phyloP scores from a whole-genome alignment of 2,329 filamentous ascomycete species.

The Paecilomyces variotii region DNA sequence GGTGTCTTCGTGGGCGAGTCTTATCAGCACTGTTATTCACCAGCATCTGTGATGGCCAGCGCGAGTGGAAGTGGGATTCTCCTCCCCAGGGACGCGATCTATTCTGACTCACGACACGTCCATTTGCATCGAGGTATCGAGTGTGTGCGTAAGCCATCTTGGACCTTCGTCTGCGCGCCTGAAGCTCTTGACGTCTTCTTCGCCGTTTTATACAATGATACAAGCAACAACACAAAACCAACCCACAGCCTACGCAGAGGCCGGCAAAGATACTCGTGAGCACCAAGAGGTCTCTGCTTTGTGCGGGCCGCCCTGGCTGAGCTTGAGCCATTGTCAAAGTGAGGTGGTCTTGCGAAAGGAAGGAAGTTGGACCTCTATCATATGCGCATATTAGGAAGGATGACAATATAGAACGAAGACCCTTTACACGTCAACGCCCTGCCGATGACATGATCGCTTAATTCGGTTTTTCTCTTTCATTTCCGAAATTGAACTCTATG shows the following conservation, averaged over 20 bases:
- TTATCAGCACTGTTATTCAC: neutral
- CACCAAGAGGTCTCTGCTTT: neutral
- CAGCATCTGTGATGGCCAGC: neutral
- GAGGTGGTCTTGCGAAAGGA: neutral
- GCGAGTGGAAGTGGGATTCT: neutral
- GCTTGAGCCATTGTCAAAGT: neutral
- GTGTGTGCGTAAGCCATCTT: neutral
- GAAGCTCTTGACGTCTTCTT: neutral
- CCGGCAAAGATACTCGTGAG: neutral
- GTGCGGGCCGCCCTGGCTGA: neutral
- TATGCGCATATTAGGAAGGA: neutral
- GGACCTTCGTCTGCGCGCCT: neutral
- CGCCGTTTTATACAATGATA: neutral
- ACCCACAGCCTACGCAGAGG: neutral
- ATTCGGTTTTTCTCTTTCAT: neutral
- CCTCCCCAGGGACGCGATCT: neutral
- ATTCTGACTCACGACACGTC: neutral
- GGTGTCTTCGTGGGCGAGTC: neutral
- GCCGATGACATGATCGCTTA: neutral
- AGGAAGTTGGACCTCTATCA: neutral
- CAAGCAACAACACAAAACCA: neutral
- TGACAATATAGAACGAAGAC: neutral
- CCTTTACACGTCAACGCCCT: neutral
- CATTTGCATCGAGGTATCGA: neutral
- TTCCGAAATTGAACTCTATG: neutral